phyloP scores from a whole-genome alignment of 805 yeast genomes.

The Kodamaea laetipori region DNA sequence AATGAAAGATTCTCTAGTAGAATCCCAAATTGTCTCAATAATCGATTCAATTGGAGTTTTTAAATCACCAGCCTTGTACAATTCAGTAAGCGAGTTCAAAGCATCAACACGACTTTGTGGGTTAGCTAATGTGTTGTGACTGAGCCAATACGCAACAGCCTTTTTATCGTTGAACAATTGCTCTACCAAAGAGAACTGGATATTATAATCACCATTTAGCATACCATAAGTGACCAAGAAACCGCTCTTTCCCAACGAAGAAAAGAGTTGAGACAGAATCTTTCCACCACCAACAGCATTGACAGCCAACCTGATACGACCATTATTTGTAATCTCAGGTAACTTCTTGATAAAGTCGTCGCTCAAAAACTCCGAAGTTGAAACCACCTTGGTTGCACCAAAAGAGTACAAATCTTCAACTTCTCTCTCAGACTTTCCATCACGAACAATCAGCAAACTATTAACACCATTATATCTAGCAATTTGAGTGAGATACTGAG shows the following conservation, averaged over 20 bases:
- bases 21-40: too few relatives aligned
- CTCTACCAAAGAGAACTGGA: constrained; percentile 21
- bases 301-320: not conserved
- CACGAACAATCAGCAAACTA: constrained; percentile 30
- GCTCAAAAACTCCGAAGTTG: constrained; percentile 26
- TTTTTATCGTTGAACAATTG: constrained; percentile 35
- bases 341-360: constrained; percentile 15
- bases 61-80: constrained; percentile 13
- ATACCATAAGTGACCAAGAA: not conserved
- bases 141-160: constrained; percentile 35
- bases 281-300: not conserved
- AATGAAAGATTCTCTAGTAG: too few relatives aligned
- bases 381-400: constrained; percentile 34
- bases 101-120: not conserved
- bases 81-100: not conserved
- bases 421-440: constrained; percentile 29
- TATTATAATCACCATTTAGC: constrained; percentile 16
- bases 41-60: too few relatives aligned
- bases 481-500: constrained; percentile 31
- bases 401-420: constrained; percentile 23
- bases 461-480: constrained; percentile 26
- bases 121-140: not conserved
- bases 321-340: not conserved
- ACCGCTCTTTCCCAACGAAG: not conserved
- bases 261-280: constrained; percentile 6